Conservation (phyloP, 306 rosid genomes). For the Vigna mungo region DNA sequence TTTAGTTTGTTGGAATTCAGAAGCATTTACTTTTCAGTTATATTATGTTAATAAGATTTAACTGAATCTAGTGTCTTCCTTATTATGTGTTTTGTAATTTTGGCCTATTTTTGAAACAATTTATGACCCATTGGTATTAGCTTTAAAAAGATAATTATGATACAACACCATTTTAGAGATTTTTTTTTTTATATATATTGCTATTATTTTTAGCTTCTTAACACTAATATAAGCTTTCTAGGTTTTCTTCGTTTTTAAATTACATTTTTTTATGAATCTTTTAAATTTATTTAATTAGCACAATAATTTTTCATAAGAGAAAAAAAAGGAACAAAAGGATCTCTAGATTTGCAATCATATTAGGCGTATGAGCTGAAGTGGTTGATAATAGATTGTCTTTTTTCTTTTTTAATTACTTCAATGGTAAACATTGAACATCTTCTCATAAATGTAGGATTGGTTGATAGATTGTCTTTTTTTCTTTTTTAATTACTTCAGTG, state of each 20-base stretch:
- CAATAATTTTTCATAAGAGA: neutral
- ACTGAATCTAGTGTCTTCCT: neutral
- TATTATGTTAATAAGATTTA: no score
- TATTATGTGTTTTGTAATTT: neutral
- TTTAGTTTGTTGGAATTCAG: conserved; percentile 31
- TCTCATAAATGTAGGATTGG: conserved; percentile 10
- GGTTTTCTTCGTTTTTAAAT: neutral
- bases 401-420: neutral
- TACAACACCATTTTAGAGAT: neutral
- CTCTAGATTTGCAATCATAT: neutral
- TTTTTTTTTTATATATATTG: neutral
- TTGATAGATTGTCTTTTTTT: neutral
- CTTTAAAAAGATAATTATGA: neutral
- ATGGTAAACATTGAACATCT: conserved; percentile 26
- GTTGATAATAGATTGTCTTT: conserved; percentile 1
- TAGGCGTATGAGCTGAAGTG: conserved; percentile 19
- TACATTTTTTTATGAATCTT: neutral
- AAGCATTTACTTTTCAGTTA: neutral
- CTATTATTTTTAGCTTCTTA: neutral
- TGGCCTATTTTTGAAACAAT: conserved; percentile 10
- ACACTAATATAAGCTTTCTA: neutral
- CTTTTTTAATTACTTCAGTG: conserved; percentile 3
- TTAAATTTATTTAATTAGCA: neutral
- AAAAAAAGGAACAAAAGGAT: neutral
- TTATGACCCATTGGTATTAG: neutral